phyloP scores from a whole-genome alignment of 202 grass and related monocot species.

The Schoenoplectus tabernaemontani region DNA sequence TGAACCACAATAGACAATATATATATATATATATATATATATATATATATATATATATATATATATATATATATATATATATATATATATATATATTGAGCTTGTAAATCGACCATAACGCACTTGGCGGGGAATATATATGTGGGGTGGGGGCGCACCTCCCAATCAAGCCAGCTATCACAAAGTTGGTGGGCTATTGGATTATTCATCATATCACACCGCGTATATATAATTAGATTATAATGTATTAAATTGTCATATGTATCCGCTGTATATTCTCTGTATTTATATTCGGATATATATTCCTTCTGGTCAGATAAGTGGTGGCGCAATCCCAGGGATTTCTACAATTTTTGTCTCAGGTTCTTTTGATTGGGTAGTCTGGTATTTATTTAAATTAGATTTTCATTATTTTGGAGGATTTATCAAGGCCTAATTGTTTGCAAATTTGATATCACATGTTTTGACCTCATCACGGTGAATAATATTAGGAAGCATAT shows the following conservation, averaged over 20 bases:
- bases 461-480: not conserved
- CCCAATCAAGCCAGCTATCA: slow-evolving; percentile 22
- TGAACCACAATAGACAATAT: too few species aligned
- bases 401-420: not conserved
- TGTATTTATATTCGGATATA: not conserved
- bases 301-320: slow-evolving; percentile 12
- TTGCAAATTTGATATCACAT: not conserved
- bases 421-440: not conserved
- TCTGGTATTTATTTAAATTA: not conserved
- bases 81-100: not conserved
- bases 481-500: not conserved
- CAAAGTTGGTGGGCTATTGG: slow-evolving; percentile 5
- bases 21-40: too few species aligned
- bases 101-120: too few species aligned
- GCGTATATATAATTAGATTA: not conserved
- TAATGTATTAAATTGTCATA: not conserved
- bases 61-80: too few species aligned
- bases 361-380: not conserved
- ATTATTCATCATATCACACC: not conserved
- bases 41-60: too few species aligned
- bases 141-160: not conserved
- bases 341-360: slow-evolving; percentile 10
- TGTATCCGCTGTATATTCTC: not conserved
- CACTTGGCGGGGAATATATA: too few species aligned
- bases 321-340: slow-evolving; percentile 1